phyloP scores from a whole-genome alignment of 1,139 yeast species.

The Blastobotrys buckinghamii region DNA sequence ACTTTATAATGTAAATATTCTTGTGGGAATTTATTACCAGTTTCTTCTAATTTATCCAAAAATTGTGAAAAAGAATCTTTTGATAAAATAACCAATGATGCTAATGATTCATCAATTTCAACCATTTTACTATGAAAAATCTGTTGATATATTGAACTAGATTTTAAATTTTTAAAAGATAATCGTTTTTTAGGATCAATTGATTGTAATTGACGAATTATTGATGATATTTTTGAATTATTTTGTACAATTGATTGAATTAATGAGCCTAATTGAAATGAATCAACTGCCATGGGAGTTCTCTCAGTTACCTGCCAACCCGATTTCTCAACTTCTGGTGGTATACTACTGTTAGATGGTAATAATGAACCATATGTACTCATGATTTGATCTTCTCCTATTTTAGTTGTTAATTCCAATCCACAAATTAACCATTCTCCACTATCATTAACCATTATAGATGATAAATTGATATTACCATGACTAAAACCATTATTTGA shows the following conservation, averaged over 20 bases:
- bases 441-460: slow-evolving; percentile 52
- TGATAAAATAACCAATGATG: slow-evolving; percentile 46
- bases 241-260: slow-evolving; percentile 45
- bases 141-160: slow-evolving; percentile 20
- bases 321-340: slow-evolving; percentile 40
- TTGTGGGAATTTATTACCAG: slow-evolving; percentile 42
- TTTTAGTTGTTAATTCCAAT: slow-evolving; percentile 56
- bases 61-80: slow-evolving; percentile 49
- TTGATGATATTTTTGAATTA: slow-evolving; percentile 17
- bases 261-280: slow-evolving; percentile 57
- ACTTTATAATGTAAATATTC: slow-evolving; percentile 58
- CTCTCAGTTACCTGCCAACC: slow-evolving; percentile 43
- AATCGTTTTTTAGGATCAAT: slow-evolving; percentile 36
- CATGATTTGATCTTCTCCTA: slow-evolving; percentile 23
- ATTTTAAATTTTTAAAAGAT: slow-evolving; percentile 45
- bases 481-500: slow-evolving; percentile 63
- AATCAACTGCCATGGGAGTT: slow-evolving; percentile 41
- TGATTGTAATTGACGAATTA: slow-evolving; percentile 24
- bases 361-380: slow-evolving; percentile 29
- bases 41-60: slow-evolving; percentile 41
- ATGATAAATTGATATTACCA: slow-evolving; percentile 51
- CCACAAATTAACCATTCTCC: slow-evolving; percentile 91
- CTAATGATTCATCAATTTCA: slow-evolving; percentile 43
- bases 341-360: slow-evolving; percentile 36
- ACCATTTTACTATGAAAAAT: slow-evolving; percentile 45